Percentiles rank a stretch among this genome's conserved stretches.
These are phyloP conservation scores for Stereocaulon alpinum DNA, from an alignment of 495 filamentous ascomycete genomes.

Conservation along the genomic window DNA sequence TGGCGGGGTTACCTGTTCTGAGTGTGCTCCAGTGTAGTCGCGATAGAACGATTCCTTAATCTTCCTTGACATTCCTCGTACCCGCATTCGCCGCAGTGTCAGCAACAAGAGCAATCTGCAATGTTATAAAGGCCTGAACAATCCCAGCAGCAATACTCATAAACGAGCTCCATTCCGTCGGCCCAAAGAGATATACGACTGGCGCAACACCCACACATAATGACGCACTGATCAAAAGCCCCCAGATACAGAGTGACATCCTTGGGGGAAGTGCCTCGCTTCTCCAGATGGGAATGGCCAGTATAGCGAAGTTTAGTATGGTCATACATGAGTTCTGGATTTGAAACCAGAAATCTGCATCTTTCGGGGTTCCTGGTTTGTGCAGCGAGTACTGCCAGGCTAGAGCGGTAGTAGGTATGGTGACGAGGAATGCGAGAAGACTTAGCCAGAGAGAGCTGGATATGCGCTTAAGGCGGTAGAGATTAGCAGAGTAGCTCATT, in stretches of 20 bases:
- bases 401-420: conserved; percentile 8
- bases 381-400: conserved; percentile 11
- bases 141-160: conserved; percentile 5
- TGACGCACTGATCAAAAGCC: not conserved
- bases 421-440: not conserved
- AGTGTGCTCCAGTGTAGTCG: no score
- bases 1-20: no score
- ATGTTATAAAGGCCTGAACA: conserved; percentile 7
- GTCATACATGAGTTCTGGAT: conserved; percentile 9
- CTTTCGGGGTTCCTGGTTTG: not conserved
- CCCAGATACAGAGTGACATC: not conserved
- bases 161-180: conserved; percentile 13
- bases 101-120: conserved; percentile 8
- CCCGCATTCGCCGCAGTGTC: not conserved
- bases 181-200: conserved; percentile 1
- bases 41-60: not conserved
- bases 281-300: conserved; percentile 5
- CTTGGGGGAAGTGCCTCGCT: not conserved
- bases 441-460: not conserved
- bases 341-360: conserved; percentile 15
- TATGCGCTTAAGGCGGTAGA: not conserved
- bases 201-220: not conserved
- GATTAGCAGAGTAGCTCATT: not conserved
- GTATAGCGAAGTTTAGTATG: not conserved
- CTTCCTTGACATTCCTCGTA: not conserved